Percentiles rank a stretch among this genome's conserved stretches.
Conservation (phyloP, 495 filamentous ascomycete genomes). For the Aspergillus panamensis region DNA sequence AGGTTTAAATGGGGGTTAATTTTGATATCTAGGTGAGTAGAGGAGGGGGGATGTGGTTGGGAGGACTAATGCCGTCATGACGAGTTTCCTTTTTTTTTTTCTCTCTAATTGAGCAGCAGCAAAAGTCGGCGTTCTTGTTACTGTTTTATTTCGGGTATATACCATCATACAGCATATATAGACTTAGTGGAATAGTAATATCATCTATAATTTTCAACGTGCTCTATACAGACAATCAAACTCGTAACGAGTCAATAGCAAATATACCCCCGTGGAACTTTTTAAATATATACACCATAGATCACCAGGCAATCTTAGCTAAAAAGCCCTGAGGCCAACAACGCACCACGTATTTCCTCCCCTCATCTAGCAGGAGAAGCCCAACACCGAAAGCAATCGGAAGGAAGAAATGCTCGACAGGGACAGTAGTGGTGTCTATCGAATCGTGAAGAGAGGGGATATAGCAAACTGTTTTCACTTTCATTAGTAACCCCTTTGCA, state of each 20-base stretch:
- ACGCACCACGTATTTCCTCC: conserved; percentile 19
- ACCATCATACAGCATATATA: too few species aligned
- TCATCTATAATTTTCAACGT: too few species aligned
- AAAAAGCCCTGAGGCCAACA: conserved; percentile 23
- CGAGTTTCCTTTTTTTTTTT: too few species aligned
- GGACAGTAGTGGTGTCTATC: conserved; percentile 53
- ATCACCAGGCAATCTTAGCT: conserved; percentile 24
- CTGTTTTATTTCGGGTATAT: too few species aligned
- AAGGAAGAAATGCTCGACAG: conserved; percentile 64
- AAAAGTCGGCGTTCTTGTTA: too few species aligned
- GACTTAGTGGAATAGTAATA: too few species aligned
- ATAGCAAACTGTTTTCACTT: conserved; percentile 38
- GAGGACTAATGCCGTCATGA: too few species aligned
- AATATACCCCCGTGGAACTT: neutral
- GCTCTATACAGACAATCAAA: neutral
- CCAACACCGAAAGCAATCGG: conserved; percentile 61
- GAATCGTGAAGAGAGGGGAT: conserved; percentile 53
- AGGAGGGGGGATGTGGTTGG: too few species aligned
- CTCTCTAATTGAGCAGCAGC: too few species aligned
- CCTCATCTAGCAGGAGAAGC: conserved; percentile 43
- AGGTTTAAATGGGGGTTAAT: neutral
- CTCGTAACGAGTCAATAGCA: neutral
- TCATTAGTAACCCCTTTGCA: neutral
- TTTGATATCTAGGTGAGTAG: too few species aligned
- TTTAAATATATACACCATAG: neutral